phyloP scores from a whole-genome alignment of 2,329 filamentous ascomycete species.

The Talaromyces funiculosus region DNA sequence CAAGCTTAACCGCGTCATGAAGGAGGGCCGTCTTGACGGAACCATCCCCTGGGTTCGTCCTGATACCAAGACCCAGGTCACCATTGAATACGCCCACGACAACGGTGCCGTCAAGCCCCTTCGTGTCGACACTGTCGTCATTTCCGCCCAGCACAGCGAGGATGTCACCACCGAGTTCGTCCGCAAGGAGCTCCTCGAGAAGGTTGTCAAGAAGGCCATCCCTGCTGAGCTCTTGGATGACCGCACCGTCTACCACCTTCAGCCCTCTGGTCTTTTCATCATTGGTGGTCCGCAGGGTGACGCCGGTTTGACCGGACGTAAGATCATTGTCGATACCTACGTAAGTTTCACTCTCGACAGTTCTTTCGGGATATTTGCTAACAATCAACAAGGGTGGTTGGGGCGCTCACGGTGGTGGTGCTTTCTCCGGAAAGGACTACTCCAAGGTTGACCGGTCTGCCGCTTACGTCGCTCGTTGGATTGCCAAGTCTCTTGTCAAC shows the following conservation, averaged over 20 bases:
- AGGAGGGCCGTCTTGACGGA: slow-evolving; percentile 78
- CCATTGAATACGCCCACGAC: slow-evolving; percentile 97
- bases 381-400: slow-evolving; percentile 63
- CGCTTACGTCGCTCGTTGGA: slow-evolving; percentile 95
- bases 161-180: slow-evolving; percentile 86
- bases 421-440: slow-evolving; percentile 99
- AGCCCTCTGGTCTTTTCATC: slow-evolving; percentile 97
- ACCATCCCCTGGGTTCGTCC: slow-evolving; percentile 89
- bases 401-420: slow-evolving; percentile 99
- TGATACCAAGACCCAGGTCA: slow-evolving; percentile 99
- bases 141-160: slow-evolving; percentile 89
- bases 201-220: slow-evolving; percentile 95
- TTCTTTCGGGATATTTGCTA: not conserved
- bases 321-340: slow-evolving; percentile 99
- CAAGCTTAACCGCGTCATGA: slow-evolving; percentile 96
- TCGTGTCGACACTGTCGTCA: slow-evolving; percentile 92
- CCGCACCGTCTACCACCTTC: slow-evolving; percentile 94
- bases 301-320: slow-evolving; percentile 94
- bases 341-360: slow-evolving; percentile 1
- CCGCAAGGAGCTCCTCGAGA: slow-evolving; percentile 90
- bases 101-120: slow-evolving; percentile 81
- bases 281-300: slow-evolving; percentile 99
- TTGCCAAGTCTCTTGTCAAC: slow-evolving; percentile 93
- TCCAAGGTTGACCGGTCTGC: slow-evolving; percentile 99
- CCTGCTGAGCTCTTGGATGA: slow-evolving; percentile 88